Evolutionary conservation across 441 rosid genomes (phyloP).

Genomic region (Populus hybrid): DNA sequence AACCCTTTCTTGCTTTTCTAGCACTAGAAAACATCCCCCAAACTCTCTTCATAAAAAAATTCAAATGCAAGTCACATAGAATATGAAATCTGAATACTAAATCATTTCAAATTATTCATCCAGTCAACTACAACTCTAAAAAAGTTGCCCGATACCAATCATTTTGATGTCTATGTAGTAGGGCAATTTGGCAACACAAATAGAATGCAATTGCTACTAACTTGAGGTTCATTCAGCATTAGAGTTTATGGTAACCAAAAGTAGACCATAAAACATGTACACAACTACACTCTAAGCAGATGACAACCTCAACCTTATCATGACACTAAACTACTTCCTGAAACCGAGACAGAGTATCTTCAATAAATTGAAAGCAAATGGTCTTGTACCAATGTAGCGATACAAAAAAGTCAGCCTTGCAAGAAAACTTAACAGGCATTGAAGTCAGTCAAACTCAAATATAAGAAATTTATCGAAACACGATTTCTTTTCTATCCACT

Average conservation of each 20-base stretch:
- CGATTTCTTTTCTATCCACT: background rate
- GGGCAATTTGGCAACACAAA: background rate
- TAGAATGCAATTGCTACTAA: background rate
- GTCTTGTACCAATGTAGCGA: background rate
- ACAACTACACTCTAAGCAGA: background rate
- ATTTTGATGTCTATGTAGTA: background rate
- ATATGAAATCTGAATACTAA: background rate
- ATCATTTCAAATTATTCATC: background rate
- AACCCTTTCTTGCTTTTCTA: constrained; percentile 1
- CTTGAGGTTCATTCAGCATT: background rate
- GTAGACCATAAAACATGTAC: background rate
- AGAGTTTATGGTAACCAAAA: background rate
- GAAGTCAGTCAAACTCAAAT: background rate
- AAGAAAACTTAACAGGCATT: background rate
- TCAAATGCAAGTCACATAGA: background rate
- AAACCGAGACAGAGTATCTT: background rate
- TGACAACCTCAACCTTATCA: background rate
- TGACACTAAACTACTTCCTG: background rate
- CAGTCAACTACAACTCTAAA: background rate
- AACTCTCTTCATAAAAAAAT: background rate
- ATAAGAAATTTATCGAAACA: background rate
- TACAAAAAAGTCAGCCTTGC: background rate
- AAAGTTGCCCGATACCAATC: background rate
- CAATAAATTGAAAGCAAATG: background rate
- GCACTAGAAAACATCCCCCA: background rate